Conservation (phyloP, 2,329 filamentous ascomycete species). For the Chaetothyriales sp. region DNA sequence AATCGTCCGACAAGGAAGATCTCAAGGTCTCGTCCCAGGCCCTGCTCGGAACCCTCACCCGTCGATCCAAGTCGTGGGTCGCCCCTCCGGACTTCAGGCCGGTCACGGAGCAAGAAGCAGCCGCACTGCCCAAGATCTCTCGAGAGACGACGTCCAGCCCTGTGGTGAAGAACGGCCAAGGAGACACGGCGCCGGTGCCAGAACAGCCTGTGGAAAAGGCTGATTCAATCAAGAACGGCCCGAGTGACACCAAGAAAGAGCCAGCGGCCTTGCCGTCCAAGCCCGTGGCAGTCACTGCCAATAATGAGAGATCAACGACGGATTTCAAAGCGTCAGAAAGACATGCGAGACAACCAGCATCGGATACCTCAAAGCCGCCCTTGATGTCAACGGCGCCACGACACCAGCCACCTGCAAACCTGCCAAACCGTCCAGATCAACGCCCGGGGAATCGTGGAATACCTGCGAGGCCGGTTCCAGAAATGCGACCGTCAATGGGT, state of each 20-base stretch:
- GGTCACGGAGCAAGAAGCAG: conserved; percentile 5
- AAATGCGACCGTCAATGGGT: conserved; percentile 12
- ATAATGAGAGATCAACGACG: neutral
- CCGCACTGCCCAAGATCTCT: conserved; percentile 2
- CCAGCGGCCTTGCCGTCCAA: conserved; percentile 3
- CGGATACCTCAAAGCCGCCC: conserved; percentile 8
- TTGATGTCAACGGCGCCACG: conserved; percentile 23
- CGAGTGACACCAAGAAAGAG: conserved; percentile 6
- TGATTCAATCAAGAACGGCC: conserved; percentile 1
- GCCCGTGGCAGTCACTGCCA: conserved; percentile 4
- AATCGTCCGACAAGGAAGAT: conserved; percentile 33
- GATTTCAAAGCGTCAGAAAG: conserved; percentile 5
- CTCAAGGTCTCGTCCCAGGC: conserved; percentile 36
- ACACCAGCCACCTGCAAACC: conserved; percentile 22
- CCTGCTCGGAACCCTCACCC: conserved; percentile 33
- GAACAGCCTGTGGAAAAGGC: conserved; percentile 16
- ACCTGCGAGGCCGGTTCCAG: conserved; percentile 18
- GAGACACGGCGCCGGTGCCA: conserved; percentile 31
- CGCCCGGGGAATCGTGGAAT: conserved; percentile 23
- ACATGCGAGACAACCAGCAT: conserved; percentile 2
- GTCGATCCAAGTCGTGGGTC: conserved; percentile 35
- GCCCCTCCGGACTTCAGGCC: conserved; percentile 30
- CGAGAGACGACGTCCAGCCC: conserved; percentile 16
- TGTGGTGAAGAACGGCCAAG: conserved; percentile 26
- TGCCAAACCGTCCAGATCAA: conserved; percentile 23